A percentile compares a stretch with the other conserved stretches of the same genome.
These are phyloP conservation scores for Eleusine coracana DNA, from an alignment of 176 grass and related monocot species.

Conservation along the genomic window DNA sequence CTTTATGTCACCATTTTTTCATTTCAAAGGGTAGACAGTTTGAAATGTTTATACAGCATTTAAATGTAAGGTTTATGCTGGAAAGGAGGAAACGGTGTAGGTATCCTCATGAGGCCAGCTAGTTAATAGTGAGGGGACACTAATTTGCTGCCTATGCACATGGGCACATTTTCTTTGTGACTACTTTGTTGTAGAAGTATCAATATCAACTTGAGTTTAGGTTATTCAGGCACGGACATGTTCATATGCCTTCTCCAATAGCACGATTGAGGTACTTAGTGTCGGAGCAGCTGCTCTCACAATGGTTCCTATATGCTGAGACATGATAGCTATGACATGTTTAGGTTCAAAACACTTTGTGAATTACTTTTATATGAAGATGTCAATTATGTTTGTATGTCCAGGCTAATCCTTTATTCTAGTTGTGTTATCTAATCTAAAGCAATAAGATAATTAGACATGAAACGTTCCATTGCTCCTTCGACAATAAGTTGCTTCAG, in stretches of 20 bases:
- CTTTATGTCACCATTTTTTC: not conserved
- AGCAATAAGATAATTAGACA: not conserved
- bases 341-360: conserved; percentile 10
- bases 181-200: not conserved
- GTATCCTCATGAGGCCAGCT: not conserved
- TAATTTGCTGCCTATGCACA: not conserved
- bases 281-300: not conserved
- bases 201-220: not conserved
- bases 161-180: not conserved
- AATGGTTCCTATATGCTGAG: not conserved
- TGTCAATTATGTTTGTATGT: not conserved
- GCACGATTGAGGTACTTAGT: not conserved
- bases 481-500: not conserved
- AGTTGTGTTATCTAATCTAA: not conserved
- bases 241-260: conserved; percentile 11
- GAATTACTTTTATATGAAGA: not conserved
- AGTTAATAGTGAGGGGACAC: not conserved
- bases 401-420: conserved; percentile 8
- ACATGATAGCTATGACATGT: conserved; percentile 6
- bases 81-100: not conserved
- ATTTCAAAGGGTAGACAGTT: not conserved
- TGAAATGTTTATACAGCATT: not conserved
- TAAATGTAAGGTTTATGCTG: conserved; percentile 5
- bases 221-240: not conserved
- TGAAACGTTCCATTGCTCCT: not conserved